phyloP scores from a whole-genome alignment of 257 asterid species.

The Cruciata laevipes region DNA sequence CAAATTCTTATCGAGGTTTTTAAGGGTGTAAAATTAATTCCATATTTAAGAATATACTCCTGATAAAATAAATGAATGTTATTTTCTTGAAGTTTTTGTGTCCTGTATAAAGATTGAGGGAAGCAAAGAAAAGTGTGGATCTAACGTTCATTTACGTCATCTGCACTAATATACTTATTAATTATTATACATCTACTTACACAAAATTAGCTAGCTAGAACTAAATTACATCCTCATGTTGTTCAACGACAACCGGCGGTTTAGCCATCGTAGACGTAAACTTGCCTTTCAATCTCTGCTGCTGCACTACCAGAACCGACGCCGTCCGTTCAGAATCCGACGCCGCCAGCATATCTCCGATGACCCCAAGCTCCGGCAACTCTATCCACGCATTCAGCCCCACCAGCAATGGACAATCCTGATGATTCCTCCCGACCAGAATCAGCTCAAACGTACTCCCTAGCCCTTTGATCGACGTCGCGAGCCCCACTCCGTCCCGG shows the following conservation, averaged over 20 bases:
- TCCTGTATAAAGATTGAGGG: too few relatives aligned
- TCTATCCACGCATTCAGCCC: conserved; percentile 82
- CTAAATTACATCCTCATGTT: conserved; percentile 19
- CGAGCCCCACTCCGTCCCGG: conserved; percentile 60
- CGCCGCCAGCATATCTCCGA: conserved; percentile 68
- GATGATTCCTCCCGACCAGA: conserved; percentile 57
- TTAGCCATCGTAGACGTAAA: conserved; percentile 6
- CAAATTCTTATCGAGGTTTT: too few relatives aligned
- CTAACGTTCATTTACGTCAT: not conserved
- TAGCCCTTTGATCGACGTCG: conserved; percentile 36
- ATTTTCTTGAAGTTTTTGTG: too few relatives aligned
- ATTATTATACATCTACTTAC: not conserved
- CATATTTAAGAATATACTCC: too few relatives aligned
- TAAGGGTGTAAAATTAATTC: too few relatives aligned
- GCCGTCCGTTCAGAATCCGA: conserved; percentile 49
- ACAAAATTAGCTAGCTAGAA: conserved; percentile 23
- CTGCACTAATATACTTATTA: not conserved
- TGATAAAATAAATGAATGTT: too few relatives aligned
- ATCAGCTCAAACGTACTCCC: conserved; percentile 46
- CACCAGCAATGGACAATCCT: conserved; percentile 46
- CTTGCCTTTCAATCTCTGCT: conserved; percentile 50
- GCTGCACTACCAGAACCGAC: conserved; percentile 76
- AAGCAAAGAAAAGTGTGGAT: not conserved
- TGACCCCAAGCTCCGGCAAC: conserved; percentile 77
- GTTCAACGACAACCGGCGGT: conserved; percentile 8